Evolutionary conservation across 495 filamentous ascomycete species (phyloP), one percentile per base, ranked within the genome.

Genomic region (Bombardia bombarda): DNA sequence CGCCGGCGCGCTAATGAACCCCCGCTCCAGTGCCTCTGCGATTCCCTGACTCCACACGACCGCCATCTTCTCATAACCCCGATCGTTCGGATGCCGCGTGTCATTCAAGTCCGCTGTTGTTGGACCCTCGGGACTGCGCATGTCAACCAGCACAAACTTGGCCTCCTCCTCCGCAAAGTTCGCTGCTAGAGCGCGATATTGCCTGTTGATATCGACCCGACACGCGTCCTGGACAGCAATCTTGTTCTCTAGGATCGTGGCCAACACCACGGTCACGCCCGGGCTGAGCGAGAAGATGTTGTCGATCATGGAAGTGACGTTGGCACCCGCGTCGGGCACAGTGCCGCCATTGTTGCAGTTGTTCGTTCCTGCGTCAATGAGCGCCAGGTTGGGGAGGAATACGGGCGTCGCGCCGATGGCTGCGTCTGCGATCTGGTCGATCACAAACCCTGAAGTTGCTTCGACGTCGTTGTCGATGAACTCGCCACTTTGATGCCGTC

Each of bases 51-150:
- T 58, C 60, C 68, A 73, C 34, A 65, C 61, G n/a, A 54, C 52
- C 12, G 66, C 70, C 68, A 74, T 71, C 46, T 66, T 63, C 28
- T 52, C 49, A 43, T 74, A 74, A 1, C 68, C 68, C n/a, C 23
- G 43, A 41, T 72, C 65, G 24, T 62, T 70, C 2, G 69, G 70
- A 47, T 72, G 70, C 42, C 56, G 19, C 16, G 55, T 51, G 42
- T 66, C 46, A 32, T 21, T 35, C 24, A 61, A 33, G 21, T 60
- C 51, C 8, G 24, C 20, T 28, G 45, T 45, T 17, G 52, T 57
- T 34, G 42, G 48, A n/a, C 38, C 52, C 9, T 60, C 49, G 2
- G 36, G 24, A 9, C 35, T 23, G 19, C 41, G 22, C 57, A 66
- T 62, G 32, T 68, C 56, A 3, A 60, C 57, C 10, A 60, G 32